phyloP scores from a whole-genome alignment of 2,329 filamentous ascomycete genomes.

The Apiospora marii region DNA sequence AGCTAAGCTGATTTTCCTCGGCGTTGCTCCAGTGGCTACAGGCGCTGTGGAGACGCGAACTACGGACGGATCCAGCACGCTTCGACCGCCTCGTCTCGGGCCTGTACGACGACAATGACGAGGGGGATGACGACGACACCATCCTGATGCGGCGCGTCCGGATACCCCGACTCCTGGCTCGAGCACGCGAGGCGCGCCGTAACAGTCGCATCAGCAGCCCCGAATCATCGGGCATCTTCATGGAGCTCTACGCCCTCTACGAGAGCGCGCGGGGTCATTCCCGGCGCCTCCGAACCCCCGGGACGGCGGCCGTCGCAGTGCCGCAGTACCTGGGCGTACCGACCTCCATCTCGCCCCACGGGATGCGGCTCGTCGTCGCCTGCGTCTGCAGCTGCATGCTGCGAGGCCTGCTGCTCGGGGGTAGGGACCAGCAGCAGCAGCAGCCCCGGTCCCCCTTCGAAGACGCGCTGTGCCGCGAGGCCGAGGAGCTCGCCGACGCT shows the following conservation, averaged over 20 bases:
- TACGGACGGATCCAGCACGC: background rate
- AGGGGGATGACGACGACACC: background rate
- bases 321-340: background rate
- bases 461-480: background rate
- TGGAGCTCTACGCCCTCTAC: background rate
- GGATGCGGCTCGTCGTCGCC: background rate
- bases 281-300: too few species aligned
- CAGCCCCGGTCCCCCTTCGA: too few species aligned
- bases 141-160: background rate
- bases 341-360: background rate
- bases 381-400: slow-evolving; percentile 4
- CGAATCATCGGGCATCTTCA: background rate
- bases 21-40: background rate
- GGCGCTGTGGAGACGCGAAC: slow-evolving; percentile 8
- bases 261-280: background rate
- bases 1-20: background rate
- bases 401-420: background rate
- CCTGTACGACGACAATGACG: background rate
- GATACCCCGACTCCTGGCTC: background rate
- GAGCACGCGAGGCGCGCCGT: background rate
- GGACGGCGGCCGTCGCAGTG: background rate
- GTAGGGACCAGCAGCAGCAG: background rate
- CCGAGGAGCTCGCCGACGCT: background rate
- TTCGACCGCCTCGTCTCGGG: background rate
- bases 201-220: background rate